A percentile compares a stretch with the other conserved stretches of the same genome.
Conservation (phyloP, 2,329 filamentous ascomycete species). For the Pseudophaeomoniella oleicola region DNA sequence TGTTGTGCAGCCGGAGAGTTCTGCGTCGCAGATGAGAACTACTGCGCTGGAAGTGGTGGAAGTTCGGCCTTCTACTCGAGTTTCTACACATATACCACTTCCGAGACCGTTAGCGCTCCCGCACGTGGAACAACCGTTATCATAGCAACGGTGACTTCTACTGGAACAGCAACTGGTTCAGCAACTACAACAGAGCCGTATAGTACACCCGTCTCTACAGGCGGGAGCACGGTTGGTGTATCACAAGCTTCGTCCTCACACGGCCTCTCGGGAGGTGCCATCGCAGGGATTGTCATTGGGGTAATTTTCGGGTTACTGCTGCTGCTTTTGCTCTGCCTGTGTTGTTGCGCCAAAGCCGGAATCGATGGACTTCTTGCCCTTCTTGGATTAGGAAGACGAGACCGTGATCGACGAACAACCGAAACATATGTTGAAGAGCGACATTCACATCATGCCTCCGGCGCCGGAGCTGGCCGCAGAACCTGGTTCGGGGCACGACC, state of each 20-base stretch:
- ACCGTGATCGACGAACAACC: constrained; percentile 18
- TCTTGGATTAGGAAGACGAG: constrained; percentile 23
- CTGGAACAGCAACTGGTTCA: constrained; percentile 13
- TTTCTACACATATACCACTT: constrained; percentile 22
- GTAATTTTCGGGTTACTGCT: constrained; percentile 29
- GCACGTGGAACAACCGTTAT: constrained; percentile 29
- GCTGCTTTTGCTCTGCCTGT: constrained; percentile 28
- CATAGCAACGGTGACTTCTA: constrained; percentile 27
- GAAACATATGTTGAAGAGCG: constrained; percentile 25
- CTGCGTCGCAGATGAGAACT: constrained; percentile 17
- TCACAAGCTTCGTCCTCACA: constrained; percentile 15
- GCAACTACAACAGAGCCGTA: constrained; percentile 29
- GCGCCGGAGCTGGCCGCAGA: constrained; percentile 10
- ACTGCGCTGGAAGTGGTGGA: constrained; percentile 18
- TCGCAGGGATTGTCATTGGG: constrained; percentile 37
- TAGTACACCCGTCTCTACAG: constrained; percentile 28
- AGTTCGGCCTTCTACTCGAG: constrained; percentile 16
- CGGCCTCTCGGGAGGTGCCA: constrained; percentile 33
- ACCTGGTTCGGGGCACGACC: constrained; percentile 27
- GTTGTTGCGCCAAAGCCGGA: constrained; percentile 25
- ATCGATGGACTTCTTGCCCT: constrained; percentile 25
- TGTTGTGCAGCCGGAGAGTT: constrained; percentile 30
- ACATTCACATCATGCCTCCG: constrained; percentile 11
- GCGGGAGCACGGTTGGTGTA: constrained; percentile 22
- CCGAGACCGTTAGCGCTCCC: constrained; percentile 21